Conservation (phyloP, 1,284 basidiomycete species). For the Ceratobasidium papillatum region DNA sequence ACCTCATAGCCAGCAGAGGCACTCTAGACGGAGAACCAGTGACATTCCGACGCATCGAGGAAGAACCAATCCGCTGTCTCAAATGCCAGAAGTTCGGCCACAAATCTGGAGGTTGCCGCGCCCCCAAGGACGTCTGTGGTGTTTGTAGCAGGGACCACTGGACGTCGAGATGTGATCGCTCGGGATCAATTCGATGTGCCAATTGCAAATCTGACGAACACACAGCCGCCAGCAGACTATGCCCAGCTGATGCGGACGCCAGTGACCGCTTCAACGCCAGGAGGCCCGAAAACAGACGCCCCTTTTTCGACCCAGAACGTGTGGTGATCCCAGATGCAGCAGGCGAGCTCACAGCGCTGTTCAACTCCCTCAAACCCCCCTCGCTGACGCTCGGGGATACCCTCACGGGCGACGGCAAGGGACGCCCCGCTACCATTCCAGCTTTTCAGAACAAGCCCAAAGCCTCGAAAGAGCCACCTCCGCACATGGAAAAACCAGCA, state of each 20-base stretch:
- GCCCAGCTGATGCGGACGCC: background rate
- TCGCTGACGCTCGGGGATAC: no score
- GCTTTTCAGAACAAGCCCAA: no score
- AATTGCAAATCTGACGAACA: background rate
- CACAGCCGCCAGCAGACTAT: background rate
- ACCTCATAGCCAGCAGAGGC: background rate
- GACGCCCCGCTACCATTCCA: background rate
- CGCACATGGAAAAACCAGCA: no score
- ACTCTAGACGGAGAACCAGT: background rate
- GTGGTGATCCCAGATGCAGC: no score
- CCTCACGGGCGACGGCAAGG: no score
- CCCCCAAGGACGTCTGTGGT: background rate
- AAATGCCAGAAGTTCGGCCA: slow-evolving; percentile 2
- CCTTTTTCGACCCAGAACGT: background rate
- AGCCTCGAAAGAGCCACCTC: no score
- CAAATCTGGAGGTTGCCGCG: background rate
- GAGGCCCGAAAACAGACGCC: background rate
- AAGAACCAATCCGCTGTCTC: slow-evolving; percentile 7
- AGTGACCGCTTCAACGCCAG: background rate
- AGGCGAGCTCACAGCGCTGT: background rate
- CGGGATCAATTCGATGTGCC: background rate
- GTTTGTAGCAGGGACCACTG: background rate
- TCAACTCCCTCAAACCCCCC: background rate
- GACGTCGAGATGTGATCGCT: no score
- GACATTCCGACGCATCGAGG: background rate